Base-by-base conservation (phyloP, 2,329 filamentous ascomycete genomes). In the Diplodia corticola region DNA sequence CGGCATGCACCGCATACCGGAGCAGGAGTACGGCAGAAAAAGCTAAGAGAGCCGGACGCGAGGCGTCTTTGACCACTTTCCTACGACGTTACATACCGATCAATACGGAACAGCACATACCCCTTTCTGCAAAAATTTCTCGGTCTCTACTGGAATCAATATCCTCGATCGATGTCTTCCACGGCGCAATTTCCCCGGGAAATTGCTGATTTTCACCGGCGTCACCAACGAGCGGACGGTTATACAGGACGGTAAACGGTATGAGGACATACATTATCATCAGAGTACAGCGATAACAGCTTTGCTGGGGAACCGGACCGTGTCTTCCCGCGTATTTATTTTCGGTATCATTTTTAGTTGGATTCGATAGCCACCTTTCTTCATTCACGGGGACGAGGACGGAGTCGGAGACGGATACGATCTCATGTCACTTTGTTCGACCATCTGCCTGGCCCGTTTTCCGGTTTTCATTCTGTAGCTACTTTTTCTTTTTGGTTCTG, bases 1-100 rank as follows among this genome's bases (percentile, higher is more conserved):
- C 67, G 69, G 69, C 5, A 55, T 70, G 65, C 77, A 77, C 68
- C 76, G 75, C 59, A 73, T 72, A 35, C 76, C 74, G 63, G 77
- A 79, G 63, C 71, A 57, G 22, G 63, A 65, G 40, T 61, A 63
- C 24, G 64, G 55, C 12, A 48, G 64, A 20, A 66, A 66, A 26
- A 57, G 24, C 15, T 65, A 40, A 65, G 20, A 5, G 54, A 4
- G 5, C 12, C 49, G 17, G 37, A 9, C n/a, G 10, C 40, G 37
- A 40, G 37, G 37, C 17, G 17, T n/a, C n/a, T 44, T 44, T 44
- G 40, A n/a, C 40, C 40, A 44, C n/a, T 44, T 44, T 44, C n/a
- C 40, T n/a, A 28, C 55, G 26, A 59, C 13, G 48, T 49, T 49
- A 61, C 44, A 61, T 61, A 59, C 37, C 33, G 22, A 59, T 40